Evolutionary conservation across 2,329 filamentous ascomycete genomes (phyloP).

Genomic region (Chaetomiaceae sp.): DNA sequence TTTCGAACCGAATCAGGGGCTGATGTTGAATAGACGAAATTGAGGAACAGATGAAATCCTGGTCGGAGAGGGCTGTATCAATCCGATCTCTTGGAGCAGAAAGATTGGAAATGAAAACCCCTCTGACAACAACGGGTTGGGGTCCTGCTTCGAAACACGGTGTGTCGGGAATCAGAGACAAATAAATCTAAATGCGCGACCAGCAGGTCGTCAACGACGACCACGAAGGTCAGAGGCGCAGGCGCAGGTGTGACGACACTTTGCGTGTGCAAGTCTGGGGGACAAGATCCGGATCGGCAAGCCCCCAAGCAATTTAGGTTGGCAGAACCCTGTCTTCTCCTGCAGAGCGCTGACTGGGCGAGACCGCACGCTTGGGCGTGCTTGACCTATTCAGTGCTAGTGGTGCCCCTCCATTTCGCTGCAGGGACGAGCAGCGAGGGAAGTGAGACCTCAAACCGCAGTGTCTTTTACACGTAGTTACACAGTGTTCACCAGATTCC

Average conservation of each 20-base stretch:
- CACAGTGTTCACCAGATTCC: too few species aligned
- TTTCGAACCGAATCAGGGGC: not conserved
- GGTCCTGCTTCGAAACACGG: not conserved
- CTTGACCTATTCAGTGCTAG: too few species aligned
- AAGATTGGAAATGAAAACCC: not conserved
- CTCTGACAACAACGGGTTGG: not conserved
- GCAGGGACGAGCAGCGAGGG: too few species aligned
- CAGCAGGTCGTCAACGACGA: constrained; percentile 1
- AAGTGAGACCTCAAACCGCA: too few species aligned
- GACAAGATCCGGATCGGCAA: not conserved
- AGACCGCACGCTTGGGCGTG: too few species aligned
- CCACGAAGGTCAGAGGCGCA: not conserved
- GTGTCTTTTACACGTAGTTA: too few species aligned
- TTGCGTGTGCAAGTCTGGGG: not conserved
- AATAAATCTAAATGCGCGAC: not conserved
- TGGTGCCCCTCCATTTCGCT: too few species aligned
- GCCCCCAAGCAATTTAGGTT: too few species aligned
- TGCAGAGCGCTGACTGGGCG: too few species aligned
- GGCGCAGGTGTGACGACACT: constrained; percentile 5
- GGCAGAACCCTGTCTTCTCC: too few species aligned
- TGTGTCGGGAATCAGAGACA: not conserved
- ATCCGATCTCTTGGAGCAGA: not conserved
- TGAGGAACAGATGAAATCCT: not conserved
- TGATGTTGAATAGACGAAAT: not conserved
- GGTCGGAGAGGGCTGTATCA: not conserved